Base-by-base conservation (phyloP, 805 yeast genomes). In the Tanozyma kutaoensis region DNA sequence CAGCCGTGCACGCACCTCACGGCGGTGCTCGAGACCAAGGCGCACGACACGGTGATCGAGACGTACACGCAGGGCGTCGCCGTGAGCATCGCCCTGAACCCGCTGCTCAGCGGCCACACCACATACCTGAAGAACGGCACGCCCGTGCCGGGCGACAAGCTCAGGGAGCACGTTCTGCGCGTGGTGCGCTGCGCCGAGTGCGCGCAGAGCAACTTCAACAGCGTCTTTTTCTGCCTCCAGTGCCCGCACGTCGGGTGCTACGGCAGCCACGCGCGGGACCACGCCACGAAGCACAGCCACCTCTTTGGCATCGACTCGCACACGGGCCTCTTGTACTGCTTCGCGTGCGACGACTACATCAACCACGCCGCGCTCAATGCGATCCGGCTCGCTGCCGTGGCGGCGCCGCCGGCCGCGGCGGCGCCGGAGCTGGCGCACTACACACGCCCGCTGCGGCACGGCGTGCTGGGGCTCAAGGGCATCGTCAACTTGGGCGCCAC, bases 401-500 rank as follows among this genome's bases (percentile, higher is more conserved):
- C 35, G 12, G 26, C 23, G 13, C 11, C 4, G 24, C 20, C 13
- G 28, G 17, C 8, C 10, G 14, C 5, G 15, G 18, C 25, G 4
- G 18, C 22, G 12, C 15, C 13, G 16, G 27, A 19, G 14, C 9
- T 9, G 20, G 21, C 21, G 4, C n/a, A 5, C 21, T 52, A 43
- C 35, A 22, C 31, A 11, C 35, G 36, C 22, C 80, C 82, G 20
- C 47, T 58, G 13, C 52, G 44, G 39, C 66, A 65, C 28, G 77
- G 86, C 1, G 60, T 71, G 5, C 66, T 74, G n/a, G 97, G 96
- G 0, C 56, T 91, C 13, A 67, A 79, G 28, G 98, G 98, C 3
- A 70, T 91, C 39, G 75, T 84, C 27, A 88, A 88, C 48, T 72
- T 88, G 75, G 99, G 99, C 0, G 80, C 98, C 0, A 91, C 98